Evolutionary conservation across 495 filamentous ascomycete species (phyloP), one percentile per base, ranked within the genome.

Genomic region (Aspergillus nanangensis): DNA sequence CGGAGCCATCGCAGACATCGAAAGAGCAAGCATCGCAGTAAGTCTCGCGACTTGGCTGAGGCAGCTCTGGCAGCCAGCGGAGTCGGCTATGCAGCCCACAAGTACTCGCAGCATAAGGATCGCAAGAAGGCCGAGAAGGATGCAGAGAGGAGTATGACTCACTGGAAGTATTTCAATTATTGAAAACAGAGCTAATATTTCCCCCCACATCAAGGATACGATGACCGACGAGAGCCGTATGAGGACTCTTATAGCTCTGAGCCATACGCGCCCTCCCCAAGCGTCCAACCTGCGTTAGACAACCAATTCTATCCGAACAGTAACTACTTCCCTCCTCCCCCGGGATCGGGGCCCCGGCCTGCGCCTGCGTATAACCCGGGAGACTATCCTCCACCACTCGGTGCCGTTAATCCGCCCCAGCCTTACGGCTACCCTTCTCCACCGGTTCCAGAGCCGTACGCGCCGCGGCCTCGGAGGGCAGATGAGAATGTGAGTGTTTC

Each of bases 61-160:
- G 86, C 78, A 3, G 88, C 79, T 5, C 70, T 84, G 21, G 86
- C 79, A 22, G 83, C 86, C 19, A 83, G 79, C 15, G 88, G 84
- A 1, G 82, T 86, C 11, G 90, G 84, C 4, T 75, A 91, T 48
- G 87, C 86, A n/a, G 81, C 89, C 14, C 85, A 81, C 62, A 75
- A 81, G 52, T 75, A 75, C 44, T 55, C 59, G 1, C 85, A 89
- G 60, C 81, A 77, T 38, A 77, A 77, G 48, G 84, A 88, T 48
- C 74, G 77, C 21, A 72, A 69, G 57, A 77, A 80, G 59, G 60
- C 63, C 13, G 68, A 74, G 17, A 70, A 73, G 33, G 65, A 59
- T 42, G 71, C 65, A 11, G 44, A 50, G 18, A 46, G 51, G 4
- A 46, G 53, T 20, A 44, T 48, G 8, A 50, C 60, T 61, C 44